Conservation (phyloP, 2,329 filamentous ascomycete species). For the Neoascochyta sp. region DNA sequence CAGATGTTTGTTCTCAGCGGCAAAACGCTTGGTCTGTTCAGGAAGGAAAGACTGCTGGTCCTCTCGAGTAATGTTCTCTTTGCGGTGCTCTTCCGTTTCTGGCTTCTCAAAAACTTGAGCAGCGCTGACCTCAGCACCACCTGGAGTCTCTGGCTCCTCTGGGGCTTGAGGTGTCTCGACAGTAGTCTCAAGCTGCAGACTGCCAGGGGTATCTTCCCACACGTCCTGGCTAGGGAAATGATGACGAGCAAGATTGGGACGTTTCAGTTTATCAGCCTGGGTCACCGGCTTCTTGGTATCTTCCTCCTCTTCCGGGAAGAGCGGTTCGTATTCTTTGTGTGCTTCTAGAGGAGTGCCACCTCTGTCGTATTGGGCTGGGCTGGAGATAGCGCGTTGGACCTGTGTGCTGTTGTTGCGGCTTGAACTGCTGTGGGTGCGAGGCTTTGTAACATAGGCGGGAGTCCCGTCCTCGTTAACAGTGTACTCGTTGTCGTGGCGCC, state of each 20-base stretch:
- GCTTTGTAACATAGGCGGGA: constrained; percentile 47
- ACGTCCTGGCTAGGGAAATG: constrained; percentile 93
- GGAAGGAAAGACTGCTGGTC: constrained; percentile 44
- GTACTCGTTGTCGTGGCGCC: constrained; percentile 52
- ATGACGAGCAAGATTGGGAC: constrained; percentile 47
- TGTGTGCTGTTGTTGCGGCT: constrained; percentile 56
- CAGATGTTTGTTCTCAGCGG: constrained; percentile 52
- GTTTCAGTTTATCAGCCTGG: constrained; percentile 55
- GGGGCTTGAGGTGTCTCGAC: constrained; percentile 75
- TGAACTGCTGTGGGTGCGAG: constrained; percentile 48
- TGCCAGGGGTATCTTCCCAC: constrained; percentile 94
- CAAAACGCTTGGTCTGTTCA: constrained; percentile 54
- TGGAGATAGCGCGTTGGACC: constrained; percentile 42
- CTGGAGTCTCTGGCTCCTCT: constrained; percentile 43
- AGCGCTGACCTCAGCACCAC: constrained; percentile 36
- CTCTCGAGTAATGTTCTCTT: constrained; percentile 42
- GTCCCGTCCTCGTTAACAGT: constrained; percentile 45
- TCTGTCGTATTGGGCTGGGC: constrained; percentile 48
- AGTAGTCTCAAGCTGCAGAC: constrained; percentile 70
- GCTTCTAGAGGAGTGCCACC: constrained; percentile 71
- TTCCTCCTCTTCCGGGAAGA: constrained; percentile 77
- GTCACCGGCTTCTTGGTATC: constrained; percentile 51
- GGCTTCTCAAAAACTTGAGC: constrained; percentile 44
- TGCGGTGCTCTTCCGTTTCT: constrained; percentile 50
- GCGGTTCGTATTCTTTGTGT: constrained; percentile 88